phyloP scores from a whole-genome alignment of 257 asterid species.

The Nicotiana otophora region DNA sequence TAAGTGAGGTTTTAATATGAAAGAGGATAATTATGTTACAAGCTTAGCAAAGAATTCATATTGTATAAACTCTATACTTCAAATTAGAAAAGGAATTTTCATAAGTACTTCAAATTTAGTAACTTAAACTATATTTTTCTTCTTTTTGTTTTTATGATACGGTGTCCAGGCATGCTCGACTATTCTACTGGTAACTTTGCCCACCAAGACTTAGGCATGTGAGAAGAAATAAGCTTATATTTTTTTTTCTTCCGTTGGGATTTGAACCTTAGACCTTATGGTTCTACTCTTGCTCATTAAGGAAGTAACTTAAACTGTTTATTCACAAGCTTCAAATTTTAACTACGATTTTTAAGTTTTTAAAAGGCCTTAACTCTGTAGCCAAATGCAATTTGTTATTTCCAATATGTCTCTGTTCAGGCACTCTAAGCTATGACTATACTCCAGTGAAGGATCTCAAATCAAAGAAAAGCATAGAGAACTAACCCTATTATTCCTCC shows the following conservation, averaged over 20 bases:
- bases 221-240: background rate
- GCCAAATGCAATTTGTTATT: background rate
- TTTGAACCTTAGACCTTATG: background rate
- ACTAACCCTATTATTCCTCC: slow-evolving; percentile 97
- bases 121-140: background rate
- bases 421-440: background rate
- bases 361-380: background rate
- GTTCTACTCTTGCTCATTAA: background rate
- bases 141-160: background rate
- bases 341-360: background rate
- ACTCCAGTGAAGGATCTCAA: background rate
- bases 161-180: background rate
- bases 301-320: background rate
- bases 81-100: background rate
- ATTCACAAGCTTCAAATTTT: background rate
- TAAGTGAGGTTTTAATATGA: background rate
- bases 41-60: background rate
- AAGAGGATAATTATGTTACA: background rate
- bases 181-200: background rate
- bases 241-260: background rate
- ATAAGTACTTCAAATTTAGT: background rate
- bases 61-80: background rate
- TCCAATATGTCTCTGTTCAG: background rate
- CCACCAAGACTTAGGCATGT: no score
- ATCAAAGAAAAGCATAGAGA: background rate